Base-by-base conservation (phyloP, 352 stramenopile species). In the Pythium sukuiense region DNA sequence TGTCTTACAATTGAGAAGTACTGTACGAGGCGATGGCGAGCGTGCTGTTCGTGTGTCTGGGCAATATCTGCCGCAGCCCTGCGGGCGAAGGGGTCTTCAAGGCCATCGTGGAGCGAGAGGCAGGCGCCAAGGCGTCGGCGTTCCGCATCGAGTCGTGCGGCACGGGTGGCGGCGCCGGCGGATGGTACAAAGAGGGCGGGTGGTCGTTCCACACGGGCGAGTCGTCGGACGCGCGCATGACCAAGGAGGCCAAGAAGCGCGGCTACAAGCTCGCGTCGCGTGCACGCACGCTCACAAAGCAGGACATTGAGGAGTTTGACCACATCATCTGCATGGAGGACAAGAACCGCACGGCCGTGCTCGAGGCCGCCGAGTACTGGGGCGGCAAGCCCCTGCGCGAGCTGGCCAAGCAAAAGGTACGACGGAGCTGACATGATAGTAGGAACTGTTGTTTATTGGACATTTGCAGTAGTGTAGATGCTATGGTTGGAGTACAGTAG, bases 291-390 rank as follows among this genome's bases (percentile, higher is more conserved):
- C 75, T 97, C 9, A 84, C 70, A n/a, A 69, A 64, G 7, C 39
- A 77, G 35, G 90, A 97, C 46, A 76, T 97, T 41, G 71, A 91
- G 11, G 67, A 84, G 13, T 95, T 97, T 54, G 89, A 97, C 65
- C 83, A 93, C 61, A 95, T 97, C 67, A 81, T 96, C 32, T 93
- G 85, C 65, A 97, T 97, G 89, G 89, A 97, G 59, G 71, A 83
- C 59, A 89, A 87, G 73, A 97, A 97, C 76, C 79, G 79, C 41
- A 49, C 63, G n/a, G 86, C 87, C 2, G 87, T 97, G 64, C 63
- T 94, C 26, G 87, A 95, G 60, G 89, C 89, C 0, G 89, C 88
- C 1, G 65, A 87, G 12, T 71, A 86, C 37, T 97, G 89, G 89
- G 89, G 87, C n/a, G 89, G 88, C 30, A 75, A 59, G 3, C 56